These are phyloP conservation scores for Tylopilus rubrobrunneus DNA, from an alignment of 768 basidiomycete genomes.

Conservation along the genomic window DNA sequence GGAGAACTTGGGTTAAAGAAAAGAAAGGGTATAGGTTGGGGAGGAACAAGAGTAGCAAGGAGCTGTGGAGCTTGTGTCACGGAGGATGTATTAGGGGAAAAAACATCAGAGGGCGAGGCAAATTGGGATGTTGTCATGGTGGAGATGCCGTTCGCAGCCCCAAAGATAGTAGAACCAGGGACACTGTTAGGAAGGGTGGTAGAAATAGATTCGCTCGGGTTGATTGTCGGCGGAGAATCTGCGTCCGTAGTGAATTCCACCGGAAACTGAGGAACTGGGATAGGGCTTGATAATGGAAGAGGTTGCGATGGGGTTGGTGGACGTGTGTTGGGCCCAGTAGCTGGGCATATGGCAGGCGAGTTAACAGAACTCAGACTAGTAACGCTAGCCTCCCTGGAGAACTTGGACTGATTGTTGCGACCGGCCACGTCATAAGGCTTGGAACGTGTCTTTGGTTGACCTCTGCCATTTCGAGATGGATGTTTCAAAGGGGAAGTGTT, in stretches of 20 bases:
- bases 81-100: constrained; percentile 15
- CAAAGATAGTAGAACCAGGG: constrained; percentile 12
- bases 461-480: constrained; percentile 41
- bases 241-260: constrained; percentile 2
- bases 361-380: constrained; percentile 46
- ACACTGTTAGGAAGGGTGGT: constrained; percentile 5
- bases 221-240: constrained; percentile 4
- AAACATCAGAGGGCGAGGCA: constrained; percentile 16
- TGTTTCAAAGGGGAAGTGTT: constrained; percentile 45
- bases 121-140: constrained; percentile 14
- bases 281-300: constrained; percentile 16
- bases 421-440: constrained; percentile 62
- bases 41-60: constrained; percentile 20
- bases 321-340: constrained; percentile 32
- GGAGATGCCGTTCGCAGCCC: constrained; percentile 13
- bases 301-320: constrained; percentile 29
- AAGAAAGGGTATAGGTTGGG: constrained; percentile 53
- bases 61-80: constrained; percentile 18
- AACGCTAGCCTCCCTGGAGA: constrained; percentile 54
- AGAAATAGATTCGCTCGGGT: constrained; percentile 7
- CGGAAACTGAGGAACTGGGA: constrained; percentile 6
- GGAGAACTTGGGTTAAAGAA: constrained; percentile 55
- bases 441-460: constrained; percentile 51
- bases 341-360: constrained; percentile 36
- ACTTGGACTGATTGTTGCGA: constrained; percentile 37